Conservation (phyloP, 257 asterid genomes). For the Linaria vulgaris region DNA sequence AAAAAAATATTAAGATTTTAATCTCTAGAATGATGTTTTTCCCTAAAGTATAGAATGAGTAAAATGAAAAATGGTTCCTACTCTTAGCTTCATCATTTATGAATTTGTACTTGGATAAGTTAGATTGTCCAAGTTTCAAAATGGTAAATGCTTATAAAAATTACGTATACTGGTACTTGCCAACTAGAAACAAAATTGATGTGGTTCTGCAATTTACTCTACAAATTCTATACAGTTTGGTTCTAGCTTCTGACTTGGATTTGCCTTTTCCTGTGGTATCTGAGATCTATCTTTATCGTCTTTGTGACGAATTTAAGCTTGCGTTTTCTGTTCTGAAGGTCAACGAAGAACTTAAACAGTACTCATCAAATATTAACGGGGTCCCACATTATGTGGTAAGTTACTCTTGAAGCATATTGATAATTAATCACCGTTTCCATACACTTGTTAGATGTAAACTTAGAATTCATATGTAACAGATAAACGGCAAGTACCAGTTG, state of each 20-base stretch:
- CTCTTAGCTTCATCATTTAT: no score
- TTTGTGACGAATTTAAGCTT: no score
- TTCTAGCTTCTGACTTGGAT: not conserved
- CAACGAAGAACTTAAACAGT: constrained; percentile 54
- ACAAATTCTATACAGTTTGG: not conserved
- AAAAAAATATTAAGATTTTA: no score
- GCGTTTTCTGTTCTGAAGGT: constrained; percentile 37
- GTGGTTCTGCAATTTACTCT: no score
- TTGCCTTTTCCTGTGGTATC: not conserved
- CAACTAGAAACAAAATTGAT: no score
- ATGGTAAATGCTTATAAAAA: no score
- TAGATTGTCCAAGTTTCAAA: no score
- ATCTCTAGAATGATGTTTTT: no score
- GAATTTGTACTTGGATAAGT: no score
- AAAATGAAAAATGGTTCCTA: no score
- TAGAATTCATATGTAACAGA: constrained; percentile 27
- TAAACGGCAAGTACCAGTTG: constrained; percentile 47
- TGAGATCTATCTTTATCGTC: not conserved
- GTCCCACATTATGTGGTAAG: constrained; percentile 81
- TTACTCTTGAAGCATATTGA: not conserved
- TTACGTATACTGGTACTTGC: no score
- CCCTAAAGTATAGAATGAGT: no score
- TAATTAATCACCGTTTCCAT: not conserved
- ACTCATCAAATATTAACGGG: constrained; percentile 55
- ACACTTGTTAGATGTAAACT: not conserved